phyloP scores from a whole-genome alignment of 208 protist genomes.

The Novymonas esmeraldas region DNA sequence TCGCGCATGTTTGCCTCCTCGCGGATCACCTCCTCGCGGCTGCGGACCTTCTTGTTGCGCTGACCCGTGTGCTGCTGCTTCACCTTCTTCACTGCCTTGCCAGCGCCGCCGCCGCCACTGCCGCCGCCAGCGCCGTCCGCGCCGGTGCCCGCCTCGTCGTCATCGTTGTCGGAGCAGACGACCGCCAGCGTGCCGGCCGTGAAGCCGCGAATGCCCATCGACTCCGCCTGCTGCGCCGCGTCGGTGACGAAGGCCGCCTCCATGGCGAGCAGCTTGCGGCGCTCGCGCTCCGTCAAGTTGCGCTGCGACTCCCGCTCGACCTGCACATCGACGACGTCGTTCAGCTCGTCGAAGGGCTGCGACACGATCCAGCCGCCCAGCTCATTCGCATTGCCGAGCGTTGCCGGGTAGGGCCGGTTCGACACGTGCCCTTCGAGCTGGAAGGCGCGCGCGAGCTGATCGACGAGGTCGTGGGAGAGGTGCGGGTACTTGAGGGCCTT shows the following conservation, averaged over 20 bases:
- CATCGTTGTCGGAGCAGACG: constrained; percentile 67
- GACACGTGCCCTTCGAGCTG: constrained; percentile 44
- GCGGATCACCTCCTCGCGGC: constrained; percentile 82
- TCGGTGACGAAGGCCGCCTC: constrained; percentile 78
- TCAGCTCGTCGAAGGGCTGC: constrained; percentile 74
- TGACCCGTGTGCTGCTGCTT: constrained; percentile 72
- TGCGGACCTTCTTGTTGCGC: constrained; percentile 72
- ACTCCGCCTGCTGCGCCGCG: constrained; percentile 80
- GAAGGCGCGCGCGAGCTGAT: constrained; percentile 67
- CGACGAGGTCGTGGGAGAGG: constrained; percentile 81
- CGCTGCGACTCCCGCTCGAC: constrained; percentile 54
- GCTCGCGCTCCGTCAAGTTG: constrained; percentile 70
- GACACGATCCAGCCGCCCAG: constrained; percentile 78
- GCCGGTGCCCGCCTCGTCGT: constrained; percentile 31
- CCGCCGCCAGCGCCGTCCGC: constrained; percentile 26
- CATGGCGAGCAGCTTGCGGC: constrained; percentile 45
- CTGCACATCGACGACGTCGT: constrained; percentile 78
- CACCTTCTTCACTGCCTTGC: constrained; percentile 32
- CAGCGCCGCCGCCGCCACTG: constrained; percentile 14
- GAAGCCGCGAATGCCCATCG: constrained; percentile 86
- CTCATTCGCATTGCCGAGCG: constrained; percentile 77
- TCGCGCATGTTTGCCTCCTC: constrained; percentile 65
- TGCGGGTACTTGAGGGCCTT: constrained; percentile 51
- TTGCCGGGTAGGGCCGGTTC: constrained; percentile 46
- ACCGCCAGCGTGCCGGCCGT: constrained; percentile 58